Base-by-base conservation (phyloP, 1,139 yeast genomes). In the Magnusiomyces fungicola region DNA sequence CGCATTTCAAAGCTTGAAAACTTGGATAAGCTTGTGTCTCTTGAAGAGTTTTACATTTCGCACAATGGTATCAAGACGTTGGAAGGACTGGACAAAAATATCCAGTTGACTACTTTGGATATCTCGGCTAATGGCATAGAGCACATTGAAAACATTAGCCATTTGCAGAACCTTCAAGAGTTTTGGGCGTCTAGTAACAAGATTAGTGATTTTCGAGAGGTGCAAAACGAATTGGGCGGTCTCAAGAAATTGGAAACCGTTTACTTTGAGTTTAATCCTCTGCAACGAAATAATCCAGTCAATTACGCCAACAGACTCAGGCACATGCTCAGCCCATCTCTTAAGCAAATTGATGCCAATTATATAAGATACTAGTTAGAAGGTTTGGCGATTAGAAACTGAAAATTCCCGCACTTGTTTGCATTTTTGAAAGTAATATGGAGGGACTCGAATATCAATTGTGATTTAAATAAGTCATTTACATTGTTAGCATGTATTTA, bases 251-350 rank as follows among this genome's bases (percentile, higher is more conserved):
- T 94, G 50, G 95, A 89, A 51, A 88, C 96, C 0, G 96, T 94
- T 5, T 94, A 94, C 63, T 80, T 94, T 57, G 98, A 94, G 68
- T 92, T 94, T n/a, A 92, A 90, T 60, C 97, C 97, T 1, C 65
- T 94, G 16, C 97, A 92, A 61, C 61, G 71, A 29, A 68, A 77
- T 25, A 84, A 84, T 57, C 80, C 81, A 22, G 81, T 95, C 2
- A 82, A 92, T 43, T 94, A 94, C 64, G 76, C 97, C 61, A 80
- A 95, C 62, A 92, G 92, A 64, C 65, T 94, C 45, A 78, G 78
- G 57, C 71, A 92, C 60, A 76, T 83, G 50, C 71, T 92, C 55
- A 87, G 87, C 1, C 81, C 84, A 0, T 76, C 83, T n/a, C 70
- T 94, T 50, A 71, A 78, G 45, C 95, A 94, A 68, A 88, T 94